These are phyloP conservation scores for Rhizophagus clarus DNA, from an alignment of 192 early-diverging fungal species.

Conservation along the genomic window DNA sequence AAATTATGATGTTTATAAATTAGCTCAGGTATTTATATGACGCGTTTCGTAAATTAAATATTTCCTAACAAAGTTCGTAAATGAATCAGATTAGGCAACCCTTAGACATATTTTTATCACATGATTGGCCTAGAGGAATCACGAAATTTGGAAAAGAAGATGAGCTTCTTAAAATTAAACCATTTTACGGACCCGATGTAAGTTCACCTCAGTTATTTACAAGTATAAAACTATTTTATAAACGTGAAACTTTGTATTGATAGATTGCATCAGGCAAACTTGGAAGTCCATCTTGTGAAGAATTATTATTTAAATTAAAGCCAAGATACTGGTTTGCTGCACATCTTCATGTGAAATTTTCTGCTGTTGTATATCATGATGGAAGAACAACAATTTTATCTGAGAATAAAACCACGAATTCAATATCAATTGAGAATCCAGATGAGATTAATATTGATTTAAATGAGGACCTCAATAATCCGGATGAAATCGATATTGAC, in stretches of 20 bases:
- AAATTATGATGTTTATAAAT: slow-evolving; percentile 78
- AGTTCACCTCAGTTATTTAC: slow-evolving; percentile 18
- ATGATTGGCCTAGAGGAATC: slow-evolving; percentile 95
- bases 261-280: slow-evolving; percentile 71
- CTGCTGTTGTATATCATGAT: slow-evolving; percentile 65
- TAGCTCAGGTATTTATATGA: slow-evolving; percentile 57
- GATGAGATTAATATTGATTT: slow-evolving; percentile 46
- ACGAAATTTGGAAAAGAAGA: slow-evolving; percentile 73
- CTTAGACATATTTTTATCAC: slow-evolving; percentile 89
- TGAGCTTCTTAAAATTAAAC: slow-evolving; percentile 66
- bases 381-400: background rate
- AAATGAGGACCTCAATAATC: slow-evolving; percentile 34
- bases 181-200: slow-evolving; percentile 78
- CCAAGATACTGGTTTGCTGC: slow-evolving; percentile 95
- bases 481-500: slow-evolving; percentile 30
- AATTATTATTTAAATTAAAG: slow-evolving; percentile 71
- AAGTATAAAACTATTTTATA: background rate
- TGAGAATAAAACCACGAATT: background rate
- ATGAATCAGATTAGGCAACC: slow-evolving; percentile 62
- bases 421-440: slow-evolving; percentile 32
- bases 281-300: slow-evolving; percentile 73
- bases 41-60: background rate
- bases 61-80: background rate
- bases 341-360: slow-evolving; percentile 92
- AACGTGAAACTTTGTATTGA: background rate